Evolutionary conservation across 192 early-diverging fungal species (phyloP), one percentile per base, ranked within the genome.

Genomic region (Endogone sp.): DNA sequence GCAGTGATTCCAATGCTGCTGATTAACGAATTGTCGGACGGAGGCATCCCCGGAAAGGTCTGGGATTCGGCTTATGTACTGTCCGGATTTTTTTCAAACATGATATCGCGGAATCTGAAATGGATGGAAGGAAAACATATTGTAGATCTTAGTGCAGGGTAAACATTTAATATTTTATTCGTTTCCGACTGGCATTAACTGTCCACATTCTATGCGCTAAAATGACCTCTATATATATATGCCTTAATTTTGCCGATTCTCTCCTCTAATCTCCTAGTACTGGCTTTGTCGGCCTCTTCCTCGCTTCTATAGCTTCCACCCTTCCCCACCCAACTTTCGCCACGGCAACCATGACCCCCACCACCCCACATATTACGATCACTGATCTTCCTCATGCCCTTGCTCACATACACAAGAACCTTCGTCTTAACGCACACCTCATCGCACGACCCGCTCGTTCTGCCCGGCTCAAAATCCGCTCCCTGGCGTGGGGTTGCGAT

Each of bases 1-100:
- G 63, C 67, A 16, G 24, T 68, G 25, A 70, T 74, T 65, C 23
- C 23, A 13, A 22, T 44, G 4, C 26, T 75, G 24, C 68, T 56
- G 2, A 75, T 75, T 37, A 62, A 80, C 24, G 81, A 83, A 58
- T 65, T 61, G 27, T 79, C 77, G 74, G 78, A 80, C 9, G 65
- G 68, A 1, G 73, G 71, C 10, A 79, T 85, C 9, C 84, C 80
- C 3, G 83, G 83, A 10, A 81, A 81, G 26, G 72, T 80, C 10
- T 84, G 83, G 83, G 81, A 84, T 37, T 82, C 81, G 24, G 83
- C 83, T 0, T 69, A 82, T 32, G 76, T 75, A 3, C 68, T 79
- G 70, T 64, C 74, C 21, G 73, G 78, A 3, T 30, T 79, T 2
- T 71, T 84, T 24, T 64, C 75, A 4, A 70, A 54, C 4, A 60